phyloP scores from a whole-genome alignment of 2,329 filamentous ascomycete species.

The Trichoderma aggressivum region DNA sequence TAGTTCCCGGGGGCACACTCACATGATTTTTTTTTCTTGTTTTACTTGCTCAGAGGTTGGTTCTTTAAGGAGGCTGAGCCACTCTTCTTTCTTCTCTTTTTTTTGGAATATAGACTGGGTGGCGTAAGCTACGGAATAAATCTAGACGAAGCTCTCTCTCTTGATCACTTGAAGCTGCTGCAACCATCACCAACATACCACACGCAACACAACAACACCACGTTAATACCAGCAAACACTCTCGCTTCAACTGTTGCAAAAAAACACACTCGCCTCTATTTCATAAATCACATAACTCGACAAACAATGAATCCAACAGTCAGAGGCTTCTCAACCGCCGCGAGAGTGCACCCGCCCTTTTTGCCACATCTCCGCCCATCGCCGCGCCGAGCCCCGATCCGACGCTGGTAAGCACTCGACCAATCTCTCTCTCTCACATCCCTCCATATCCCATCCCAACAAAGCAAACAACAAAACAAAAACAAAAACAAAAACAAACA shows the following conservation, averaged over 20 bases:
- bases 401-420: constrained; percentile 29
- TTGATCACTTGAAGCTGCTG: background rate
- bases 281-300: background rate
- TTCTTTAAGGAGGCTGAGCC: background rate
- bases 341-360: constrained; percentile 34
- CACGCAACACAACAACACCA: background rate
- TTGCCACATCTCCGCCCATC: constrained; percentile 33
- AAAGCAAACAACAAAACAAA: background rate
- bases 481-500: background rate
- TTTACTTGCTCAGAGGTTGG: too few species aligned
- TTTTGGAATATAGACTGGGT: background rate
- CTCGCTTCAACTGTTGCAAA: background rate
- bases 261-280: too few species aligned
- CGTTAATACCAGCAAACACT: background rate
- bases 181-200: background rate
- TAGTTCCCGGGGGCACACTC: background rate
- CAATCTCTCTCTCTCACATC: background rate
- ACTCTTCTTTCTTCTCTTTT: background rate
- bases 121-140: background rate
- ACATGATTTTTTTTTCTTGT: too few species aligned
- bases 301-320: background rate
- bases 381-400: constrained; percentile 29
- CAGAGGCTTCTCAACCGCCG: constrained; percentile 33
- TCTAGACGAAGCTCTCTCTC: background rate
- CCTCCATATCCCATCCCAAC: background rate